Evolutionary conservation across 441 rosid species (phyloP).

Genomic region (Pelargonium cotyledonis): DNA sequence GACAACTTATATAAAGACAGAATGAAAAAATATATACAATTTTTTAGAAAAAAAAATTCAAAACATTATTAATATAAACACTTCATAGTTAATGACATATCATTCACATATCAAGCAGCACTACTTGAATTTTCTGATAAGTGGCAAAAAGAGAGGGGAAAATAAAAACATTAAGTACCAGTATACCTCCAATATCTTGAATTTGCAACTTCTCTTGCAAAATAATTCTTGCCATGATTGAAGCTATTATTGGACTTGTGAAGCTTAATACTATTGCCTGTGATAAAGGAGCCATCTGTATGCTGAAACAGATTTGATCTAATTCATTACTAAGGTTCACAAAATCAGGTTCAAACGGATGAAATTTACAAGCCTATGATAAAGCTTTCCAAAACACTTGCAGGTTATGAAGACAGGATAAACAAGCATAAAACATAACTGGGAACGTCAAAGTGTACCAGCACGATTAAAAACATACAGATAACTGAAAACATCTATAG

Average conservation of each 20-base stretch:
- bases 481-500: too few species aligned
- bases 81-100: too few species aligned
- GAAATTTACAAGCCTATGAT: not conserved
- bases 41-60: not conserved
- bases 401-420: too few species aligned
- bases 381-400: too few species aligned
- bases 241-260: slow-evolving; percentile 69
- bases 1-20: slow-evolving; percentile 1
- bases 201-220: slow-evolving; percentile 68
- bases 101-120: too few species aligned
- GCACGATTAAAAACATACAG: too few species aligned
- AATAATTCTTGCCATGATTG: slow-evolving; percentile 61
- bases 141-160: not conserved
- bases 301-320: slow-evolving; percentile 42
- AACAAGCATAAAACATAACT: too few species aligned
- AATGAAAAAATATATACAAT: not conserved
- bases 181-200: slow-evolving; percentile 64
- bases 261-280: slow-evolving; percentile 67
- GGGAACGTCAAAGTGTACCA: too few species aligned
- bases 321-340: not conserved
- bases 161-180: not conserved
- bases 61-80: too few species aligned
- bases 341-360: slow-evolving; percentile 13
- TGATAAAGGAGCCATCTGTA: slow-evolving; percentile 68
- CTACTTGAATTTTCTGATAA: too few species aligned